Base-by-base conservation (phyloP, 176 grass and related monocot species). In the Otatea glauca region DNA sequence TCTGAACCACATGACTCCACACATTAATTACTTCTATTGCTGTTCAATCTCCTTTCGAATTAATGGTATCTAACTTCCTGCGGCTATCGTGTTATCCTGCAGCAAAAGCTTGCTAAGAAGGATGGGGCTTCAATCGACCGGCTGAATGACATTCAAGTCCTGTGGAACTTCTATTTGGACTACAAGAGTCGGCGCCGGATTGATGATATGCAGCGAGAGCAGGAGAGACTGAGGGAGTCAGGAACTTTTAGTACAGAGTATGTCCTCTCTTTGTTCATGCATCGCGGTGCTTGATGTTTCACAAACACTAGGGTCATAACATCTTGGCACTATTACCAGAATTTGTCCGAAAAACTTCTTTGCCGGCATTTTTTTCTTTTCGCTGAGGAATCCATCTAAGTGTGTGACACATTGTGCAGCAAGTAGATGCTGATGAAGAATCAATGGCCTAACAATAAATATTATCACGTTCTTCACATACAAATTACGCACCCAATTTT, bases 21-120 rank as follows among this genome's bases (percentile, higher is more conserved):
- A 45, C 15, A 65, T 45, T 79, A 23, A 21, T 55, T 74, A 58
- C 45, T 47, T 53, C n/a, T 70, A 18, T 41, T 68, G n/a, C 7
- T 12, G 16, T 21, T 62, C 39, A 68, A 12, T 74, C 61, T 68
- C 59, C 54, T 79, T 54, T 54, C 9, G n/a, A 77, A 3, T 42
- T 23, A 78, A 25, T 65, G 5, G 0, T 88, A 25, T 72, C n/a
- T 53, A 54, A 78, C 13, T 78, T 70, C 53, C 38, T 43, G 24
- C 79, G 20, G 59, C 50, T 74, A 37, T 74, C 39, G 47, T 94
- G 56, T 21, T 38, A 65, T 82, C 84, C 72, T 71, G 51, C 89
- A 95, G 93, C 91, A 93, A 91, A 93, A 98, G 75, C 84, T 92
- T 81, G 89, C 91, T 66, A 95, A 75, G 78, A 98, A 93, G 81